Percentiles rank a stretch among this genome's conserved stretches.
These are phyloP conservation scores for Rhinocladiella similis DNA, from an alignment of 2,329 filamentous ascomycete species.

Conservation along the genomic window DNA sequence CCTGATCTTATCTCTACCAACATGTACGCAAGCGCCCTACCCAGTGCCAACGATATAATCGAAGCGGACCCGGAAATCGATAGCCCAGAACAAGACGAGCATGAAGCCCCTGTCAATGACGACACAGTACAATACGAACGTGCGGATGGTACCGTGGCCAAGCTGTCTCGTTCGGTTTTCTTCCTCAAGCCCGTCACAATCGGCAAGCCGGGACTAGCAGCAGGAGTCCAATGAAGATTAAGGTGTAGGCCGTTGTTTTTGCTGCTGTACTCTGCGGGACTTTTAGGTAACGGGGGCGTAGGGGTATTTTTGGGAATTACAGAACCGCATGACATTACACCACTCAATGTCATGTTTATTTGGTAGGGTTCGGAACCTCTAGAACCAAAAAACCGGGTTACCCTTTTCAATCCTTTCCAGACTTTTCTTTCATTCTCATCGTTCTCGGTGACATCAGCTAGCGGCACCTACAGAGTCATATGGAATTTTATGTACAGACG, in stretches of 20 bases:
- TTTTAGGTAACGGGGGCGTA: background rate
- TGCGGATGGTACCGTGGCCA: conserved; percentile 8
- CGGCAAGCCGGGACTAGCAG: too few relatives aligned
- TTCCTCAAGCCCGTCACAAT: too few relatives aligned
- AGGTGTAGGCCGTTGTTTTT: background rate
- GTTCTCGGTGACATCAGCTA: too few relatives aligned
- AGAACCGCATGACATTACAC: background rate
- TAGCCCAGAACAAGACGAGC: conserved; percentile 4
- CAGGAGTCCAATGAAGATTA: too few relatives aligned
- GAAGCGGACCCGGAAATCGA: conserved; percentile 14
- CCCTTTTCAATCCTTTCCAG: too few relatives aligned
- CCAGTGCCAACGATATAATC: conserved; percentile 10
- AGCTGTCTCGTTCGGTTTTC: too few relatives aligned
- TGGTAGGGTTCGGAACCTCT: too few relatives aligned
- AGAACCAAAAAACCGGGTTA: too few relatives aligned
- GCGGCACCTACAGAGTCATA: too few relatives aligned
- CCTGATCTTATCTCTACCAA: conserved; percentile 4
- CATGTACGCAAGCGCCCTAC: background rate
- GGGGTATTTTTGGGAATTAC: background rate
- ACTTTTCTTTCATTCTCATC: too few relatives aligned
- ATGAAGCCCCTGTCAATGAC: background rate
- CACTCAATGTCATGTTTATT: too few relatives aligned
- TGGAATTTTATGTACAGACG: too few relatives aligned
- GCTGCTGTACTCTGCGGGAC: background rate
- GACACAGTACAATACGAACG: background rate